These are phyloP conservation scores for Cladophialophora psammophila DNA, from an alignment of 2,329 filamentous ascomycete genomes.

Conservation along the genomic window DNA sequence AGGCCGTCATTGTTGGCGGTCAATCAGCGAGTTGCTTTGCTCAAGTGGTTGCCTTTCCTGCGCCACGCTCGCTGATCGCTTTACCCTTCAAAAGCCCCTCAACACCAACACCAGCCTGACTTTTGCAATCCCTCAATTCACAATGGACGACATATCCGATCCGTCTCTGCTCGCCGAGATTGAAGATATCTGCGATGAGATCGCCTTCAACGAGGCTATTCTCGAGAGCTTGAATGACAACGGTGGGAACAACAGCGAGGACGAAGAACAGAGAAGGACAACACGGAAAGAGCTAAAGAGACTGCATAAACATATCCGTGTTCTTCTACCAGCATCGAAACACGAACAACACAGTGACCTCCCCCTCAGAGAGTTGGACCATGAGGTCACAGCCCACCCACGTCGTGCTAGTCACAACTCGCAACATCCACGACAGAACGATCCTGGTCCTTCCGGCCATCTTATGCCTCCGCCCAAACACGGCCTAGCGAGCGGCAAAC, in stretches of 20 bases:
- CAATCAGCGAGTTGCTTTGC: conserved; percentile 1
- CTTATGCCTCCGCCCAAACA: conserved; percentile 16
- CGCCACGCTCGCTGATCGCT: conserved; percentile 9
- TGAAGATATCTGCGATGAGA: conserved; percentile 36
- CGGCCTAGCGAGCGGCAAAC: conserved; percentile 35
- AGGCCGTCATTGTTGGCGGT: conserved; percentile 3
- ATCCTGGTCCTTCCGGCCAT: conserved; percentile 3
- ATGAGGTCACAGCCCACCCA: background rate
- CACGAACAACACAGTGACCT: background rate
- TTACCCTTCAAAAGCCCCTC: background rate
- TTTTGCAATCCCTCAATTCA: conserved; percentile 10
- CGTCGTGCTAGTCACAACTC: conserved; percentile 8
- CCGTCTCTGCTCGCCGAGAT: conserved; percentile 21
- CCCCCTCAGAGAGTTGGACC: background rate
- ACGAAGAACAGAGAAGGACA: conserved; percentile 20
- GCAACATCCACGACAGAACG: background rate
- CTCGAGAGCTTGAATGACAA: conserved; percentile 31
- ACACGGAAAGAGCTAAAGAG: conserved; percentile 25
- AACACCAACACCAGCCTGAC: background rate
- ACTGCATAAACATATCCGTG: conserved; percentile 24
- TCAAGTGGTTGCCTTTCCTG: conserved; percentile 1
- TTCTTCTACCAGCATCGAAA: conserved; percentile 10
- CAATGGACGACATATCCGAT: conserved; percentile 28
- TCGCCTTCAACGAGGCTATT: conserved; percentile 34
- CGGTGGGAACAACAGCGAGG: conserved; percentile 19